Base-by-base conservation (phyloP, 1,284 basidiomycete genomes). In the Leccinum pachyderme region DNA sequence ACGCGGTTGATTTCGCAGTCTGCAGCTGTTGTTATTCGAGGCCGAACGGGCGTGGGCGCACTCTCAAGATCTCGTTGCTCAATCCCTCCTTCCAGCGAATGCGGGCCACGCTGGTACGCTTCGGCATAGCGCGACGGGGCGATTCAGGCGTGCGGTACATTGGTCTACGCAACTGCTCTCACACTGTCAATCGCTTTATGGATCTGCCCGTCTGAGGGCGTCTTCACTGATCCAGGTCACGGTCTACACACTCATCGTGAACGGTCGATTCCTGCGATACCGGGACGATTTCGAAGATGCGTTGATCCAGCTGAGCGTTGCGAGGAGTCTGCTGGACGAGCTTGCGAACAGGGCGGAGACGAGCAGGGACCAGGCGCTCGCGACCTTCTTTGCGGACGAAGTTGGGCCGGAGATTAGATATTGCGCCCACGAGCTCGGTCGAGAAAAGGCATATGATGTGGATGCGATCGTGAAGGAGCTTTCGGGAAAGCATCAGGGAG, bases 21-120 rank as follows among this genome's bases (percentile, higher is more conserved):
- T 95, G 7, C 87, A 95, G 63, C 79, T 97, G 2, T 75, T 95
- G 41, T 80, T 97, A 9, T 88, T 95, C 65, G 92, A 95, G 68
- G 83, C 93, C 6, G 95, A 98, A 72, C 84, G 95, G 48, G 90
- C 93, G n/a, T 94, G 93, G 84, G 86, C 92, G 1, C 86, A 92
- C 72, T 87, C 93, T 8, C 91, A 95, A 72, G 91, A 94, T 61
- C 80, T 95, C 41, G 77, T 81, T 52, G 71, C 81, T 3, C 73
- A 80, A 52, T 76, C 86, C 11, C 72, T 81, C 13, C 79, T 81
- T 48, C 81, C 83, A 15, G 68, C 73, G 13, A 82, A 82, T 61
- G 72, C 78, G 48, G 75, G 76, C 5, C 73, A 77, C 28, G 77
- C 84, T 18, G 77, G 79, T 41, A 75, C 82, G 22, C 76, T 87